phyloP scores from a whole-genome alignment of 2,329 filamentous ascomycete species.

The Fusarium armeniacum region DNA sequence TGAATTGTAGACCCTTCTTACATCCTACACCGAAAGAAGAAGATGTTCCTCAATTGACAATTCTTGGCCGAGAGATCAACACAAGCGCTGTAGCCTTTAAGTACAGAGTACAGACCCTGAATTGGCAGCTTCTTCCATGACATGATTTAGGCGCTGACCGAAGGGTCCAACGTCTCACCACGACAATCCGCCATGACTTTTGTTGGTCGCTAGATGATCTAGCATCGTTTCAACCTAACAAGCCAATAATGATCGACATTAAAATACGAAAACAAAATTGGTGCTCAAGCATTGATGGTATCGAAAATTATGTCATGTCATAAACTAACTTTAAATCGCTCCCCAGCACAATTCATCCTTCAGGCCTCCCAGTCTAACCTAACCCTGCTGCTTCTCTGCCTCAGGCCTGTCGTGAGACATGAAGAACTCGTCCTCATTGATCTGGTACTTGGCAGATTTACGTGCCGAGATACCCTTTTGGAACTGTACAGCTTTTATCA shows the following conservation, averaged over 20 bases:
- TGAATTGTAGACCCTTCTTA: background rate
- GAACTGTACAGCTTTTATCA: slow-evolving; percentile 47
- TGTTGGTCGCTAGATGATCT: slow-evolving; percentile 5
- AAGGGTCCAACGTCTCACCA: slow-evolving; percentile 31
- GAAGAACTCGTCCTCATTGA: slow-evolving; percentile 55
- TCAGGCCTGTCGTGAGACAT: slow-evolving; percentile 36
- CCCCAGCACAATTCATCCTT: background rate
- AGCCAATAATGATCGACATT: slow-evolving; percentile 11
- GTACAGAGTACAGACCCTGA: background rate
- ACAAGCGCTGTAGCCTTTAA: background rate
- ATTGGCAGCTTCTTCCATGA: background rate
- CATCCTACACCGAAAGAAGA: background rate
- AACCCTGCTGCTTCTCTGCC: slow-evolving; percentile 33
- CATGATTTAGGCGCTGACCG: slow-evolving; percentile 21
- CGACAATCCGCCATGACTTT: slow-evolving; percentile 21
- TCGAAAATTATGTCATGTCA: slow-evolving; percentile 14
- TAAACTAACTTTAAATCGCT: background rate
- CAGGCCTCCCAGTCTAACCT: slow-evolving; percentile 8
- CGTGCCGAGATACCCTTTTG: slow-evolving; percentile 57
- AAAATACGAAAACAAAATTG: slow-evolving; percentile 13
- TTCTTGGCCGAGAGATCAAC: background rate
- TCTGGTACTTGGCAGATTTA: slow-evolving; percentile 56
- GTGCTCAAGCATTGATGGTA: slow-evolving; percentile 21
- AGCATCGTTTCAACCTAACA: slow-evolving; percentile 22
- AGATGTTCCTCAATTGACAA: background rate